Percentiles rank a stretch among this genome's conserved stretches.
Conservation (phyloP, 75 land plant genomes). For the Pinus albicaulis region DNA sequence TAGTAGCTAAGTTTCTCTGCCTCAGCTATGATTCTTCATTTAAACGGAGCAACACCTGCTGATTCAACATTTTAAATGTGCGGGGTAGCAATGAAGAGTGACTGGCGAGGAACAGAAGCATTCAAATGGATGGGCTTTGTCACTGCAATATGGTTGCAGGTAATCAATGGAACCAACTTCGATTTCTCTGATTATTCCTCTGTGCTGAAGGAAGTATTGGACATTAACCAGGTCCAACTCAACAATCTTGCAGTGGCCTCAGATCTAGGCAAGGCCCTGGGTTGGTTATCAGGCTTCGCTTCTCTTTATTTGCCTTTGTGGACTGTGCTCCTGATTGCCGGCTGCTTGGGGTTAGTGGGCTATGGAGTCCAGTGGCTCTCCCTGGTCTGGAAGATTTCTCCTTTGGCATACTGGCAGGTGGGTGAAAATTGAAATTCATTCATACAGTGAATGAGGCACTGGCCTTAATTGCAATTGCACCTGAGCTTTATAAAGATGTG, state of each 20-base stretch:
- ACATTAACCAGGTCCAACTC: slow-evolving; percentile 71
- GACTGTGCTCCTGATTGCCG: slow-evolving; percentile 51
- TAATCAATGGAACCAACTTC: slow-evolving; percentile 66
- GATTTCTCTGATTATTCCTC: slow-evolving; percentile 82
- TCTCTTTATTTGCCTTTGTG: slow-evolving; percentile 59
- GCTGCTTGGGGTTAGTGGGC: slow-evolving; percentile 48
- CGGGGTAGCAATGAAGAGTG: too few species aligned
- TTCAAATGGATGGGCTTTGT: slow-evolving; percentile 76
- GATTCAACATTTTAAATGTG: too few species aligned
- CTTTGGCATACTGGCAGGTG: slow-evolving; percentile 40
- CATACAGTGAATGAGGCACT: too few species aligned
- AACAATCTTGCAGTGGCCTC: slow-evolving; percentile 81
- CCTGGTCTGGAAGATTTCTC: slow-evolving; percentile 29
- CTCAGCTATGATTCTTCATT: too few species aligned
- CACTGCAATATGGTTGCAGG: slow-evolving; percentile 82
- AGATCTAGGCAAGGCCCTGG: slow-evolving; percentile 82
- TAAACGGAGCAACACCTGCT: too few species aligned
- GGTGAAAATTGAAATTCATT: too few species aligned
- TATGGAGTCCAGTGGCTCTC: slow-evolving; percentile 70
- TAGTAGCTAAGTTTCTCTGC: too few species aligned
- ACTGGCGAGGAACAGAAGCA: background rate
- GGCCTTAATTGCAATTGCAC: too few species aligned
- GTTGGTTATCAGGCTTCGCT: slow-evolving; percentile 68
- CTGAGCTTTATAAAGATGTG: too few species aligned
- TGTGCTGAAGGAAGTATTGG: slow-evolving; percentile 57